Evolutionary conservation across 2,329 filamentous ascomycete genomes (phyloP), one percentile per base, ranked within the genome.

Genomic region (Alternaria gansuensis): DNA sequence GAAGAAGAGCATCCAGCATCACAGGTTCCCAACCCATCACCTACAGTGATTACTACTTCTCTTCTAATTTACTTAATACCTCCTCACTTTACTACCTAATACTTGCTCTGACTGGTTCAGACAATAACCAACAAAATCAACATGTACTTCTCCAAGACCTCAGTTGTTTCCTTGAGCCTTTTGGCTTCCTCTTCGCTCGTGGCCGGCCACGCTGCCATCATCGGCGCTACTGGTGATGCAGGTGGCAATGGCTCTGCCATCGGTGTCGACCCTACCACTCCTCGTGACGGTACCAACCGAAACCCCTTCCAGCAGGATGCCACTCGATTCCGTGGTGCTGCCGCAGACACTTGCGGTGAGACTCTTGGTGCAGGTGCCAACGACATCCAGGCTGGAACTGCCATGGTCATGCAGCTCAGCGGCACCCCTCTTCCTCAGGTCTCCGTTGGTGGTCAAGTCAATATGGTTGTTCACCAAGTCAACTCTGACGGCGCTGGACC

Each of bases 391-490:
- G 70, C 81, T 28, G 86, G 85, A 61, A 88, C 86, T 50, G 72
- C 80, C 40, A 78, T 81, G 40, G 86, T 89, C 75, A 82, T 89
- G 79, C 79, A 80, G 57, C 80, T 83, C 73, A 88, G 82, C 5
- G 87, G 86, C 57, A 77, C 76, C 59, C 73, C 70, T 34, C 83
- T 90, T 24, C 86, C 88, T 10, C 87, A 89, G 77, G 78, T 90
- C 66, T 81, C 79, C 6, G 67, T 79, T 0, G 87, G 87, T 48
- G 88, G 87, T 56, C 67, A 81, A 14, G 52, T 59, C 7, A 59
- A 78, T 66, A 88, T 90, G 82, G 89, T 86, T 1, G 79, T 89
- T 9, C 87, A 89, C 77, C 87, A 89, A 74, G 86, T 90, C 73
- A 90, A 89, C 76, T 81, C 81, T 36, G 88, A 90, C 65, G 88